These are phyloP conservation scores for Tylopilus subfusipes DNA, from an alignment of 768 basidiomycete species.

Conservation along the genomic window DNA sequence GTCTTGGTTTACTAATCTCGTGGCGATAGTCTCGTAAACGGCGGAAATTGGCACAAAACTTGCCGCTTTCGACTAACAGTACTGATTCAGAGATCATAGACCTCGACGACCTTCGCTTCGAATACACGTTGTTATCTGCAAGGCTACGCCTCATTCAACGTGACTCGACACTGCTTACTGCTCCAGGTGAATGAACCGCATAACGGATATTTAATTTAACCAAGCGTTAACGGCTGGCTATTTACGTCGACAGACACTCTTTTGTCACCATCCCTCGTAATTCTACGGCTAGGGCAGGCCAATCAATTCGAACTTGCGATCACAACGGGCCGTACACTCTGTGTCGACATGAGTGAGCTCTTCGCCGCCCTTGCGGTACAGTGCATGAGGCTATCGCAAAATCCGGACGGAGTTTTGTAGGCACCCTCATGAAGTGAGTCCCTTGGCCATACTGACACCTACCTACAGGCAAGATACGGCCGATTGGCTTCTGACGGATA, in stretches of 20 bases:
- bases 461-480: constrained; percentile 59
- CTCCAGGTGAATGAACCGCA: constrained; percentile 53
- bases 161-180: constrained; percentile 58
- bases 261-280: constrained; percentile 58
- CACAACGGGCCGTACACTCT: constrained; percentile 66
- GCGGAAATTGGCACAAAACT: constrained; percentile 64
- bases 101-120: constrained; percentile 74
- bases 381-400: constrained; percentile 72
- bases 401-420: constrained; percentile 58
- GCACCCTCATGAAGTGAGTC: constrained; percentile 19
- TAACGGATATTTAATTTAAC: constrained; percentile 8
- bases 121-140: constrained; percentile 71
- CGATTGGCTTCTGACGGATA: constrained; percentile 82
- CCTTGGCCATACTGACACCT: constrained; percentile 2
- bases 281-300: constrained; percentile 73
- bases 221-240: constrained; percentile 13
- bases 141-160: constrained; percentile 70
- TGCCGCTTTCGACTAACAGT: constrained; percentile 72
- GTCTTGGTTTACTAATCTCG: constrained; percentile 15
- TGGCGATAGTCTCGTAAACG: constrained; percentile 60
- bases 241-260: constrained; percentile 44
- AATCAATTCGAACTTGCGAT: constrained; percentile 81
- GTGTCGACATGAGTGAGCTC: constrained; percentile 83
- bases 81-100: constrained; percentile 73
- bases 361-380: constrained; percentile 75